Percentiles rank a stretch among this genome's conserved stretches.
Evolutionary conservation across 2,329 filamentous ascomycete genomes (phyloP).

Genomic region (Chaetomium sp.): DNA sequence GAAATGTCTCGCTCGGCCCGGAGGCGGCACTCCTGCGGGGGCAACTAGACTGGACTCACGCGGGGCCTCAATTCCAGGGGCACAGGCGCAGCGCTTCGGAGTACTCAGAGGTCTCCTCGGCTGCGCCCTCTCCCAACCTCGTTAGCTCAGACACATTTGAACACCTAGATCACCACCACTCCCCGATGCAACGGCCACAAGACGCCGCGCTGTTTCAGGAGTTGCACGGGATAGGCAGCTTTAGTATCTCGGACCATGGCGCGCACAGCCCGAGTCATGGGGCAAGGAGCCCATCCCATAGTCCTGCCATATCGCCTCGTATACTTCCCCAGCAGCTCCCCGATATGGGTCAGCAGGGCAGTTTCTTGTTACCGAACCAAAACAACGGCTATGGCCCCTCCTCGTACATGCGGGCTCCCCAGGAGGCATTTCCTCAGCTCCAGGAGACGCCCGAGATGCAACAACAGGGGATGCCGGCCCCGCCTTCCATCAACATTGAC

Average conservation of each 20-base stretch:
- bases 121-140: conserved; percentile 80
- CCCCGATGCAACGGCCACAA: conserved; percentile 75
- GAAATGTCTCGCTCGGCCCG: conserved; percentile 59
- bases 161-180: conserved; percentile 67
- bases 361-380: conserved; percentile 48
- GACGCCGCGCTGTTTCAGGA: conserved; percentile 76
- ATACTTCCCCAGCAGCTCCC: conserved; percentile 60
- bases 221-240: conserved; percentile 74
- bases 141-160: conserved; percentile 80
- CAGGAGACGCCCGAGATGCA: conserved; percentile 62
- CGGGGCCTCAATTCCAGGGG: conserved; percentile 65
- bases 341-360: conserved; percentile 52
- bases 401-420: conserved; percentile 47
- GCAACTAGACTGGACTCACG: conserved; percentile 58
- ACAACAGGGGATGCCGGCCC: conserved; percentile 74
- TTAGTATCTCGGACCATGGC: conserved; percentile 75
- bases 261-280: conserved; percentile 63
- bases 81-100: conserved; percentile 88
- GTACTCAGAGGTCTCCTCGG: conserved; percentile 86
- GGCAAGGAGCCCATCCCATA: conserved; percentile 79
- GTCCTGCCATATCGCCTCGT: conserved; percentile 66
- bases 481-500: conserved; percentile 94
- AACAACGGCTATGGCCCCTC: conserved; percentile 45
- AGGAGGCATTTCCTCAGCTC: conserved; percentile 57
- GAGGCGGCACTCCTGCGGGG: conserved; percentile 58